Base-by-base conservation (phyloP, 768 basidiomycete species). In the Mycena vulgaris region DNA sequence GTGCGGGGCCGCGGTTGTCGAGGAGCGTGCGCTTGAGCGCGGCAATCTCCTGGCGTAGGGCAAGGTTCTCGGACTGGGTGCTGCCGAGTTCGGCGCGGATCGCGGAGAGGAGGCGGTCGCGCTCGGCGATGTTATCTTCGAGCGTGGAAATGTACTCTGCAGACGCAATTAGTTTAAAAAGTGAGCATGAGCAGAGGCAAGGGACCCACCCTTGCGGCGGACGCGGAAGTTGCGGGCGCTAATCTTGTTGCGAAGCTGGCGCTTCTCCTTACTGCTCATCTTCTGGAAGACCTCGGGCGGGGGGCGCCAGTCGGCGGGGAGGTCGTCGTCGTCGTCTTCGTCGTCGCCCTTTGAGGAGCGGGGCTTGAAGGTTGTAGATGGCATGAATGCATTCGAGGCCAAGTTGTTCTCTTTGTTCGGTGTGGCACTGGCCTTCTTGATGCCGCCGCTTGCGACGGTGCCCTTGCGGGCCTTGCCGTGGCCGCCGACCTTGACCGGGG, bases 231-330 rank as follows among this genome's bases (percentile, higher is more conserved):
- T 98, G 62, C 97, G 84, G 0, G 97, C 97, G 73, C 92, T 93
- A 75, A 98, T 96, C 90, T 99, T 99, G 84, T 99, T 99, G 58
- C 97, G 81, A 48, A 99, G 84, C 80, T 99, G 97, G 11, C 98
- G 84, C 82, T 99, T 99, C 85, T 99, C 97, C 83, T 97, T 98
- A 76, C 91, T 93, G 7, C 90, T 90, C 89, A 99, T 93, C 81
- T 95, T 98, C 78, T 94, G 92, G 84, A 98, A 98, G 70, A 96
- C 96, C 73, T 98, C 97, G 0, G 96, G 93, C 5, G 90, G 88
- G 10, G 95, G 95, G 56, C 94, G 88, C 93, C 94, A 95, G 74
- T 95, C 93, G 35, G 92, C 92, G 19, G 90, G 86, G 6, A 90
- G 79, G 28, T 89, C 88, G 51, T 89, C 87, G 7, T 88, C 85